A percentile compares a stretch with the other conserved stretches of the same genome.
These are phyloP conservation scores for Neocucurbitaria cava DNA, from an alignment of 2,329 filamentous ascomycete species.

Conservation along the genomic window DNA sequence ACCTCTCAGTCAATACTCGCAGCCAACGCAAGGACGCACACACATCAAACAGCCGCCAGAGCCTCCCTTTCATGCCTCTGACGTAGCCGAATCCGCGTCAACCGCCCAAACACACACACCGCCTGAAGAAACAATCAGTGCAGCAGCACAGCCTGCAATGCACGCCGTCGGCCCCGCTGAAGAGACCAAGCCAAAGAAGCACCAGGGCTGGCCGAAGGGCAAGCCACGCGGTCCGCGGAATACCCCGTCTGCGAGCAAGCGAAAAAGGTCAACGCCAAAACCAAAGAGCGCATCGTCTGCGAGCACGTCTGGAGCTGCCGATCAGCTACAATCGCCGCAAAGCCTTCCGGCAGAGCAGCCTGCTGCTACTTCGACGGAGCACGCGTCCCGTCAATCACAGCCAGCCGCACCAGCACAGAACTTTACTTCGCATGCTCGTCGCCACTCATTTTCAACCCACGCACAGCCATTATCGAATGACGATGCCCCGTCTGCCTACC, in stretches of 20 bases:
- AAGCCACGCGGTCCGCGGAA: constrained; percentile 52
- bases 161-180: constrained; percentile 22
- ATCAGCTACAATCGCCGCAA: constrained; percentile 45
- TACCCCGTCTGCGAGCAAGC: constrained; percentile 46
- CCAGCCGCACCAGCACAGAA: constrained; percentile 11
- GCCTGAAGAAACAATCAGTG: constrained; percentile 41
- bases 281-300: constrained; percentile 33
- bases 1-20: constrained; percentile 9
- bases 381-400: constrained; percentile 7
- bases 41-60: constrained; percentile 24
- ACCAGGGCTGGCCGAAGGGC: constrained; percentile 55
- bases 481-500: constrained; percentile 5
- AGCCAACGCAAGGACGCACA: constrained; percentile 17
- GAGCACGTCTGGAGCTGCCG: constrained; percentile 20
- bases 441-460: constrained; percentile 40
- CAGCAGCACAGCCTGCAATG: constrained; percentile 15
- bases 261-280: constrained; percentile 49
- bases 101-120: constrained; percentile 50
- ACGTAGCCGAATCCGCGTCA: constrained; percentile 15
- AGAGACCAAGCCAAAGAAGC: constrained; percentile 44
- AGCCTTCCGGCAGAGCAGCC: constrained; percentile 38
- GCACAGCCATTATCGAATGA: constrained; percentile 9
- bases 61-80: constrained; percentile 11
- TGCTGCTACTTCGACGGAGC: constrained; percentile 12
- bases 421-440: constrained; percentile 24